Evolutionary conservation across 345 rosid species (phyloP).

Genomic region (Corchorus capsularis): DNA sequence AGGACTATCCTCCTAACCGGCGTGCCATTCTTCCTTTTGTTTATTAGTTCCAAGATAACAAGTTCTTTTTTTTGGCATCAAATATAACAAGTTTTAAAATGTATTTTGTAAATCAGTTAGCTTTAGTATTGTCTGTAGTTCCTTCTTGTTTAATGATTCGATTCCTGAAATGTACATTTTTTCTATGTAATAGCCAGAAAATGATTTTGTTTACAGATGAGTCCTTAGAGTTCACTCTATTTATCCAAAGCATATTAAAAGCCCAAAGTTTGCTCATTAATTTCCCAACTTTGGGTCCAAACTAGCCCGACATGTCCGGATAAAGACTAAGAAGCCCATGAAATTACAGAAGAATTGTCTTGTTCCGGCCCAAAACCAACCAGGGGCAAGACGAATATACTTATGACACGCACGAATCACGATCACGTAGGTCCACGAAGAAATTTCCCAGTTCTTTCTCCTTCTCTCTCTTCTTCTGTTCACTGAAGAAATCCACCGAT

Average conservation of each 20-base stretch:
- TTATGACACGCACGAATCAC: neutral
- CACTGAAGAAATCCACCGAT: slow-evolving; percentile 14
- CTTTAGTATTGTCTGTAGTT: neutral
- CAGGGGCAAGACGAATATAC: no score
- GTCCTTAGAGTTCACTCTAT: no score
- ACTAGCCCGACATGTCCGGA: neutral
- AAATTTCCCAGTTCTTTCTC: slow-evolving; percentile 7
- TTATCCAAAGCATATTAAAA: no score
- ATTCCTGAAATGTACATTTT: neutral
- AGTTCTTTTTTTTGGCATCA: no score
- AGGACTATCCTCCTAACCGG: slow-evolving; percentile 19
- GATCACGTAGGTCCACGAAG: neutral
- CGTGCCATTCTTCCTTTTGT: slow-evolving; percentile 16
- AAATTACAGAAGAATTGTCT: neutral
- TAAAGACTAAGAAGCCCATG: neutral
- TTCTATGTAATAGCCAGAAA: neutral
- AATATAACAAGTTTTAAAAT: no score
- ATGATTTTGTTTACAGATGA: neutral
- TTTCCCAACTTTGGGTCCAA: neutral
- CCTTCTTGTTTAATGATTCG: neutral
- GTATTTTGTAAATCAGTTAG: neutral
- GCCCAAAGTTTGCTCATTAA: neutral
- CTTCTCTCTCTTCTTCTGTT: slow-evolving; percentile 1
- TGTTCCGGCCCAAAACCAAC: neutral
- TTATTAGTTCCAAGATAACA: neutral